Base-by-base conservation (phyloP, 2,329 filamentous ascomycete species). In the Sclerotinia borealis region DNA sequence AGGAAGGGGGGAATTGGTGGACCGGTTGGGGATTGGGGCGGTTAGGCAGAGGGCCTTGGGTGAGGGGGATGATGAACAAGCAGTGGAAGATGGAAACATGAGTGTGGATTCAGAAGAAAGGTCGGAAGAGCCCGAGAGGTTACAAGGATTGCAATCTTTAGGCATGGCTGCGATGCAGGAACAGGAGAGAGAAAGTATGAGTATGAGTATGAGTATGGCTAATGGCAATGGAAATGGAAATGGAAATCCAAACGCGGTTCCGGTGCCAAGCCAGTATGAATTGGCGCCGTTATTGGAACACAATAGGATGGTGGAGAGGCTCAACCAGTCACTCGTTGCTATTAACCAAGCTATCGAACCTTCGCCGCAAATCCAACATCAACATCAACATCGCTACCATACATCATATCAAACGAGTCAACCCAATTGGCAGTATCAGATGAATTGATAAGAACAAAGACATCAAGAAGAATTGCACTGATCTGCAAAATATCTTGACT, bases 11-110 rank as follows among this genome's bases (percentile, higher is more conserved):
- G 52, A 56, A 31, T 13, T 29, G n/a, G 52, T 56, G 52, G 52
- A 56, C 45, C 43, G 4, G 39, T 68, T 10, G 17, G 36, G 17
- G 48, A 63, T 51, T 62, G 31, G 6, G 3, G 66, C 22, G 22
- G 29, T n/a, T 45, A 52, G 36, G 27, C 58, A 34, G 59, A 49
- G 45, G 58, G 60, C 1, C 41, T 64, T 25, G 47, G 50, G 39
- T 48, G 41, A 68, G 66, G 54, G 58, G 49, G 63, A 29, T 61
- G 27, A 10, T 34, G 19, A 31, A 22, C 27, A 31, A 55, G 6
- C 10, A 17, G 5, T 61, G 56, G 34, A 60, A 63, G 59, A 65
- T 50, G 48, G 49, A 65, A n/a, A 63, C 62, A 37, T 13, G 65
- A 11, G 52, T 63, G 25, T 41, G 49, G 8, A 56, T 51, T n/a